Conservation (phyloP, 805 yeast species). For the Lachancea nothofagi region DNA sequence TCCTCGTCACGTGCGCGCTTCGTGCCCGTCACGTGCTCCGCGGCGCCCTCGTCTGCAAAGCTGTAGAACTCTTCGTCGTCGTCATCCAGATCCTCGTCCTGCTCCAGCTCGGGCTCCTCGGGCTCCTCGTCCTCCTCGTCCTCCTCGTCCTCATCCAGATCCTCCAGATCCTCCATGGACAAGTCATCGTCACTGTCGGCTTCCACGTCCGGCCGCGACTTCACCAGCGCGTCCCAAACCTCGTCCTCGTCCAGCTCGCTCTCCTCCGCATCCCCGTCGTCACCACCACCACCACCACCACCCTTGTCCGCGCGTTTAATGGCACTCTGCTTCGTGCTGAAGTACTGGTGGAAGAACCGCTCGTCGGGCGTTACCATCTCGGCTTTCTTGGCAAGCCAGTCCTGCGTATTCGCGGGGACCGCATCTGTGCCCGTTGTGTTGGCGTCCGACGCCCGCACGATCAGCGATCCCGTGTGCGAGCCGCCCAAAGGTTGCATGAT, state of each 20-base stretch:
- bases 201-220: slow-evolving; percentile 67
- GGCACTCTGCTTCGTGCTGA: slow-evolving; percentile 51
- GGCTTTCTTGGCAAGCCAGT: slow-evolving; percentile 67
- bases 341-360: slow-evolving; percentile 80
- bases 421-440: slow-evolving; percentile 70
- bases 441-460: slow-evolving; percentile 57
- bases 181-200: slow-evolving; percentile 42
- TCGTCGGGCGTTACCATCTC: slow-evolving; percentile 80
- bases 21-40: slow-evolving; percentile 30
- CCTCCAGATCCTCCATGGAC: slow-evolving; percentile 27
- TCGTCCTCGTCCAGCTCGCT: slow-evolving; percentile 60
- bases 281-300: slow-evolving; percentile 24
- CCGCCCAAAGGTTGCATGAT: slow-evolving; percentile 97
- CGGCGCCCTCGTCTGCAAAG: slow-evolving; percentile 20
- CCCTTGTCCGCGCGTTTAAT: slow-evolving; percentile 29
- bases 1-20: slow-evolving; percentile 29
- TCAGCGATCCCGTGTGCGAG: slow-evolving; percentile 49
- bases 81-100: slow-evolving; percentile 34
- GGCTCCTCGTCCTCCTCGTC: slow-evolving; percentile 31
- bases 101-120: slow-evolving; percentile 36
- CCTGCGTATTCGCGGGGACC: slow-evolving; percentile 74
- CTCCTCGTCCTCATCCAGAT: slow-evolving; percentile 24
- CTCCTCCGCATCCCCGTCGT: slow-evolving; percentile 37
- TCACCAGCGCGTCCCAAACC: slow-evolving; percentile 74
- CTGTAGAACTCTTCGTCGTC: slow-evolving; percentile 30